Conservation (phyloP, 306 rosid species). For the Calophaca sinica region DNA sequence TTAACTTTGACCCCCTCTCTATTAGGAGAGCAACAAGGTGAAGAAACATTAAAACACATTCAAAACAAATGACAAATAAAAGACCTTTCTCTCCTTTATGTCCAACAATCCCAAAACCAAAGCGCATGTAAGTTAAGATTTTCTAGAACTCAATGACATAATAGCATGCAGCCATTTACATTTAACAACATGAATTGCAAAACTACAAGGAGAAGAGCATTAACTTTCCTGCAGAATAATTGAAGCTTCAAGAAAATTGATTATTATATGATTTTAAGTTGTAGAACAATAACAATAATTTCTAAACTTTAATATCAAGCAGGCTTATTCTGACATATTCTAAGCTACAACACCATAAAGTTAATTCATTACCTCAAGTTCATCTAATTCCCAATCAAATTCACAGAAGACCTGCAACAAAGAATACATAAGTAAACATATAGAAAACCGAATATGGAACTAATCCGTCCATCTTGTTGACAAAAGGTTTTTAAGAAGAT, state of each 20-base stretch:
- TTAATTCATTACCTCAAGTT: constrained; percentile 67
- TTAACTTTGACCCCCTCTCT: background rate
- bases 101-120: constrained; percentile 13
- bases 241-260: constrained; percentile 5
- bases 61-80: background rate
- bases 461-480: constrained; percentile 9
- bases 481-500: background rate
- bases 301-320: constrained; percentile 21
- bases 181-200: background rate
- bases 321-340: constrained; percentile 16
- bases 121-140: constrained; percentile 14
- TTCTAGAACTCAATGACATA: constrained; percentile 21
- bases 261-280: background rate
- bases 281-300: constrained; percentile 4
- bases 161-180: constrained; percentile 4
- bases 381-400: constrained; percentile 94
- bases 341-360: constrained; percentile 27
- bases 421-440: constrained; percentile 31
- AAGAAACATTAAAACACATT: constrained; percentile 13
- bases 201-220: constrained; percentile 21
- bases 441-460: background rate
- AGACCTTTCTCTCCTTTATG: background rate
- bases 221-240: constrained; percentile 14
- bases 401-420: constrained; percentile 74
- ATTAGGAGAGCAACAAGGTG: background rate